Evolutionary conservation across 257 asterid species (phyloP).

Genomic region (Solanum appendiculatum): DNA sequence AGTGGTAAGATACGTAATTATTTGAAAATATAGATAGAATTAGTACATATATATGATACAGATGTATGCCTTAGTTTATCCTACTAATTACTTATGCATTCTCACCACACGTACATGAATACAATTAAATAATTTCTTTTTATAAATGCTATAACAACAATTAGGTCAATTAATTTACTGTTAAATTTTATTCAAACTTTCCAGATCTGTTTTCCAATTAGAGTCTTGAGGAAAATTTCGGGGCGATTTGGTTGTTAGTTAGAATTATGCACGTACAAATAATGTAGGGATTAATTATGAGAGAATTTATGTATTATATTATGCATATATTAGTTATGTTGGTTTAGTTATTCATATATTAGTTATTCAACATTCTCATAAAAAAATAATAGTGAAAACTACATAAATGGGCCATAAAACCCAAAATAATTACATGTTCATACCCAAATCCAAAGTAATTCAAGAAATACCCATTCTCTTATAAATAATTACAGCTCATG

Average conservation of each 20-base stretch:
- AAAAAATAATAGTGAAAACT: too few relatives aligned
- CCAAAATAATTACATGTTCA: too few relatives aligned
- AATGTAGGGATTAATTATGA: neutral
- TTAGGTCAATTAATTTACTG: neutral
- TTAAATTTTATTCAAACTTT: neutral
- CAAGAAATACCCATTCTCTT: too few relatives aligned
- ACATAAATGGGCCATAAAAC: too few relatives aligned
- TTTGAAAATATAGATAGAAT: too few relatives aligned
- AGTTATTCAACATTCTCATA: neutral
- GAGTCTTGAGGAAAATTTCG: neutral
- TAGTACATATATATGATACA: too few relatives aligned
- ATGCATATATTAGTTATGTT: neutral
- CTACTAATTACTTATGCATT: too few relatives aligned
- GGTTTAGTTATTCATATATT: neutral
- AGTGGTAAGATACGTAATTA: too few relatives aligned
- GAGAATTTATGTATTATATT: neutral
- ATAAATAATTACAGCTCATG: too few relatives aligned
- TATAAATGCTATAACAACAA: neutral
- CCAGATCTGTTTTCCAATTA: neutral
- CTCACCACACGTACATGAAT: neutral
- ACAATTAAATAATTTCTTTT: neutral
- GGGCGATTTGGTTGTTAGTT: neutral
- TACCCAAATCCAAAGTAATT: too few relatives aligned
- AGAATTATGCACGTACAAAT: neutral
- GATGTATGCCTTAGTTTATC: too few relatives aligned